These are phyloP conservation scores for Hemileia vastatrix DNA, from an alignment of 1,284 basidiomycete genomes.

Conservation along the genomic window DNA sequence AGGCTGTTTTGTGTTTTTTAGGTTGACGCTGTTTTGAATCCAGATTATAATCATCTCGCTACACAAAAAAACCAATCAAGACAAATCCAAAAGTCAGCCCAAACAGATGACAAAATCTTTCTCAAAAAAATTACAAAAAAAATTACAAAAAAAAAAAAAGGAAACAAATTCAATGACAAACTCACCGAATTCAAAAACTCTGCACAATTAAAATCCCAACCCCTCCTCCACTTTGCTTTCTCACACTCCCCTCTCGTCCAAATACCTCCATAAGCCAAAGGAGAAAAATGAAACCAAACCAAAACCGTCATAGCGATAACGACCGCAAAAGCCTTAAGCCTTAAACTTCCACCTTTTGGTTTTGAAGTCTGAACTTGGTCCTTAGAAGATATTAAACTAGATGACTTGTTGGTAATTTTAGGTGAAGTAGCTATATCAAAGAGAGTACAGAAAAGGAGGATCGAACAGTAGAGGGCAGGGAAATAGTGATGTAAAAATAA, in stretches of 20 bases:
- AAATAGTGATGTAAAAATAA: constrained; percentile 96
- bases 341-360: too few species aligned
- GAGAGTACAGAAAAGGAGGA: constrained; percentile 64
- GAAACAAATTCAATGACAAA: not conserved
- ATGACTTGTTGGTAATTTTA: too few species aligned
- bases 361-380: constrained; percentile 62
- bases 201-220: constrained; percentile 92
- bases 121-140: not conserved
- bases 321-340: constrained; percentile 67
- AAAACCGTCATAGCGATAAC: constrained; percentile 64
- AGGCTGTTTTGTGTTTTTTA: not conserved
- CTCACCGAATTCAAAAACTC: constrained; percentile 35
- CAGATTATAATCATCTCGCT: not conserved
- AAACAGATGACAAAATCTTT: too few species aligned
- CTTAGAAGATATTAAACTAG: too few species aligned
- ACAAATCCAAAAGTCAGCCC: too few species aligned
- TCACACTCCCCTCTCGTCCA: constrained; percentile 79
- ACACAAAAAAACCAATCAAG: too few species aligned
- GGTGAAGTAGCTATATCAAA: constrained; percentile 83
- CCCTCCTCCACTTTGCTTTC: constrained; percentile 71
- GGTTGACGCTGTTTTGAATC: not conserved
- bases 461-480: constrained; percentile 86
- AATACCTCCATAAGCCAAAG: constrained; percentile 69
- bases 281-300: constrained; percentile 69
- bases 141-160: not conserved